phyloP scores from a whole-genome alignment of 139 green algal species.

The Chlorella sp. region DNA sequence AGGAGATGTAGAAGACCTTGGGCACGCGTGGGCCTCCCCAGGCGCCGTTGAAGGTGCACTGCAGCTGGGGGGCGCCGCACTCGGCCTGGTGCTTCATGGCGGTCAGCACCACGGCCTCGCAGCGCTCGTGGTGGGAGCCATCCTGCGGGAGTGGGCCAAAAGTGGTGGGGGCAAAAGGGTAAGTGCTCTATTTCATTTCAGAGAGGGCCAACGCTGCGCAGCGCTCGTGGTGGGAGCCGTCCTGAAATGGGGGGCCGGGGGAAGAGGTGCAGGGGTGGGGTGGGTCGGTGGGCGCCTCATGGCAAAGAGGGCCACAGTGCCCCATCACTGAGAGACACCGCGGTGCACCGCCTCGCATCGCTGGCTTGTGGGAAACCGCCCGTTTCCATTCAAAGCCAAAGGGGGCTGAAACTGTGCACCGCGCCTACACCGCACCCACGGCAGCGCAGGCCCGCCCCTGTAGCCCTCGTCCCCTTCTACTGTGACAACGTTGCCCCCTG shows the following conservation, averaged over 20 bases:
- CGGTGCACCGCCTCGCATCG: too few relatives aligned
- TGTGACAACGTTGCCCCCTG: too few relatives aligned
- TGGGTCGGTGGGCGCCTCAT: background rate
- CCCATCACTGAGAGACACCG: too few relatives aligned
- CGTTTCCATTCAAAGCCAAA: background rate
- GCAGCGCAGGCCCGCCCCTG: too few relatives aligned
- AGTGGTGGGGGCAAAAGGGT: background rate
- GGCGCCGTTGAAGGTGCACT: slow-evolving; percentile 94
- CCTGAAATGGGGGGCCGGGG: background rate
- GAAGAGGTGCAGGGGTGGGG: background rate
- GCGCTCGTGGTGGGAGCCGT: slow-evolving; percentile 22
- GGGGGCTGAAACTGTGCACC: background rate
- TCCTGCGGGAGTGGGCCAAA: background rate
- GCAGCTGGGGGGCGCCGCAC: slow-evolving; percentile 64
- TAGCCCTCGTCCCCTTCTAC: too few relatives aligned
- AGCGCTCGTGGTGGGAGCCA: slow-evolving; percentile 37
- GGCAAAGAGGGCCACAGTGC: too few relatives aligned
- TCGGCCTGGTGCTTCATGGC: slow-evolving; percentile 52
- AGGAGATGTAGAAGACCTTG: slow-evolving; percentile 88
- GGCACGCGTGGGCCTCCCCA: slow-evolving; percentile 77
- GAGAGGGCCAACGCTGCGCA: slow-evolving; percentile 47
- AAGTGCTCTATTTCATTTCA: slow-evolving; percentile 42
- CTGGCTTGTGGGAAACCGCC: too few relatives aligned
- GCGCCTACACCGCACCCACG: background rate
- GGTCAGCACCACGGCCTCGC: slow-evolving; percentile 43